These are phyloP conservation scores for Aspergillus arachidicola DNA, from an alignment of 2,329 filamentous ascomycete genomes.

Conservation along the genomic window DNA sequence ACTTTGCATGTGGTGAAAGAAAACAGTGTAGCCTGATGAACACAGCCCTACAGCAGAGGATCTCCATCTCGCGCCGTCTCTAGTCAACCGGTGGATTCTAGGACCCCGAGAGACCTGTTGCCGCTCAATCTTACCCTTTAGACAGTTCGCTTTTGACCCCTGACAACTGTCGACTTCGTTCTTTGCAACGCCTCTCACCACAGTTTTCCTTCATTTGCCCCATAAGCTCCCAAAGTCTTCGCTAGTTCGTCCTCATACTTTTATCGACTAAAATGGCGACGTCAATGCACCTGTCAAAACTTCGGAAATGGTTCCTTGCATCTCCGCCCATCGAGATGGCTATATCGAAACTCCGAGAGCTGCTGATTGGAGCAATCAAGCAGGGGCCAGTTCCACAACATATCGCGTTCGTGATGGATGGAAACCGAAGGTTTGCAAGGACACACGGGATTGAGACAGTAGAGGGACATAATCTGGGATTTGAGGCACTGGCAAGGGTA, in stretches of 20 bases:
- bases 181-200: background rate
- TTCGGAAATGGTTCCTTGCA: slow-evolving; percentile 76
- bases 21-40: slow-evolving; percentile 34
- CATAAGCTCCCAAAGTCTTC: background rate
- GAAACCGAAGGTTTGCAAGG: slow-evolving; percentile 89
- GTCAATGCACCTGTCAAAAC: slow-evolving; percentile 62
- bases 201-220: background rate
- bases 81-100: slow-evolving; percentile 1
- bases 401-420: slow-evolving; percentile 99
- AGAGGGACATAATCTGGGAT: slow-evolving; percentile 93
- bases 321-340: slow-evolving; percentile 92
- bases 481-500: slow-evolving; percentile 89
- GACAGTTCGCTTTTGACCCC: background rate
- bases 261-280: slow-evolving; percentile 38
- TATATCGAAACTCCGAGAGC: slow-evolving; percentile 74
- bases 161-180: background rate
- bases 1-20: slow-evolving; percentile 12
- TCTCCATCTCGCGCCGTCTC: slow-evolving; percentile 11
- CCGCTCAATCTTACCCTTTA: background rate
- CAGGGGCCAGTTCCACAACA: slow-evolving; percentile 93
- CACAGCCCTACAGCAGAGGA: slow-evolving; percentile 20
- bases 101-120: background rate
- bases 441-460: slow-evolving; percentile 92
- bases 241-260: background rate
- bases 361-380: slow-evolving; percentile 83